Evolutionary conservation across 2,329 filamentous ascomycete species (phyloP), one percentile per base, ranked within the genome.

Genomic region (Pseudogymnoascus sp.): DNA sequence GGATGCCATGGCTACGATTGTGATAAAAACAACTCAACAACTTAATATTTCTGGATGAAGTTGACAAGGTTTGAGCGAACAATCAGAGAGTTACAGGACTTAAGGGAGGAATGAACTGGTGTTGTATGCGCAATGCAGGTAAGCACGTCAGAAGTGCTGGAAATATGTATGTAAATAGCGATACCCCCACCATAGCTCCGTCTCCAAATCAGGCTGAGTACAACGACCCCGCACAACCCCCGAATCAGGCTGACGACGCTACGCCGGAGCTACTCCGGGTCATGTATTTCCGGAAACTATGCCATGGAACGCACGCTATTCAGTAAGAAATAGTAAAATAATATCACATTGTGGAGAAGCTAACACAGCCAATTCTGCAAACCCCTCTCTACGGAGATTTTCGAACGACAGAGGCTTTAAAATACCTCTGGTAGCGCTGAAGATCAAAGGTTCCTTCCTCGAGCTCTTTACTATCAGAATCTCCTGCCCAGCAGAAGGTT

Each of bases 111-210:
- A 57, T 57, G n/a, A 14, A 18, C 29, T 57, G 29, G 16, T 57
- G 16, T 57, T 14, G 29, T 21, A 57, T 57, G 51, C 11, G 29
- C 29, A 34, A 12, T 57, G 51, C 51, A 57, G 29, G 51, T 11
- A 57, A 36, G 47, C 47, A 34, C 47, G n/a, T 18, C 47, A 12
- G 10, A 34, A 57, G 29, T 57, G 51, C n/a, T 34, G 16, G 51
- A 21, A 36, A 57, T 57, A 4, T 36, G 29, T 34, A 57, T 34
- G 51, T 57, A 21, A 57, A 57, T 36, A 34, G 51, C 51, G 51
- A 57, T 57, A 21, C 23, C 51, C 51, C 51, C 51, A 57, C 51
- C 51, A 57, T 57, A 57, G 51, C 51, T 57, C 51, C 51, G 51
- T 57, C 51, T 21, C 29, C 29, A 57, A 57, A 57, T 57, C 51